Percentiles rank a stretch among this genome's conserved stretches.
Conservation (phyloP, 1,284 basidiomycete species). For the Ustilago vetiveriae region DNA sequence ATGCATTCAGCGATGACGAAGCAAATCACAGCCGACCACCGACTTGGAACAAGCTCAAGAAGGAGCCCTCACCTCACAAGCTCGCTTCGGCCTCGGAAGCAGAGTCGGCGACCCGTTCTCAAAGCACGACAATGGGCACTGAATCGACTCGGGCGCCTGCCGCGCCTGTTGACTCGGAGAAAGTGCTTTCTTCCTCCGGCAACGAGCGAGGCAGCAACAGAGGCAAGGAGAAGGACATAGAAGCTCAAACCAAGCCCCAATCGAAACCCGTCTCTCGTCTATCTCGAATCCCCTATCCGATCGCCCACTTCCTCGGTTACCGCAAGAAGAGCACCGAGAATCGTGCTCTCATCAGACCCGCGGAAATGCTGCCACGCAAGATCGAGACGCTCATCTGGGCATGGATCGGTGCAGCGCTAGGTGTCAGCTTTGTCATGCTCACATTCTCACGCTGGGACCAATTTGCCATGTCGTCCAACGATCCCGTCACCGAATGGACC, state of each 20-base stretch:
- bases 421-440: constrained; percentile 46
- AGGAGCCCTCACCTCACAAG: constrained; percentile 1
- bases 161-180: neutral
- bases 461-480: constrained; percentile 41
- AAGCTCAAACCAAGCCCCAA: constrained; percentile 19
- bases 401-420: constrained; percentile 47
- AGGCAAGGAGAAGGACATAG: constrained; percentile 23
- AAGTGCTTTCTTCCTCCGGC: neutral
- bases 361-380: constrained; percentile 40
- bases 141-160: constrained; percentile 2
- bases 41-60: neutral
- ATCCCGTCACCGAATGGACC: constrained; percentile 39
- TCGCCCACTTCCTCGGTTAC: constrained; percentile 48
- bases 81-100: constrained; percentile 18
- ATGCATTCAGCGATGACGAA: constrained; percentile 30
- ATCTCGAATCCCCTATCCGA: constrained; percentile 41
- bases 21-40: neutral
- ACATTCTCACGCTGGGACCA: constrained; percentile 44
- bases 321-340: constrained; percentile 21
- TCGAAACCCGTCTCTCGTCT: constrained; percentile 29
- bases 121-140: constrained; percentile 14
- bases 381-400: constrained; percentile 51
- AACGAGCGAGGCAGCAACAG: neutral
- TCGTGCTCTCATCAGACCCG: constrained; percentile 30
- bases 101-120: constrained; percentile 5